These are phyloP conservation scores for Lactarius sanguifluus DNA, from an alignment of 768 basidiomycete species.

Conservation along the genomic window DNA sequence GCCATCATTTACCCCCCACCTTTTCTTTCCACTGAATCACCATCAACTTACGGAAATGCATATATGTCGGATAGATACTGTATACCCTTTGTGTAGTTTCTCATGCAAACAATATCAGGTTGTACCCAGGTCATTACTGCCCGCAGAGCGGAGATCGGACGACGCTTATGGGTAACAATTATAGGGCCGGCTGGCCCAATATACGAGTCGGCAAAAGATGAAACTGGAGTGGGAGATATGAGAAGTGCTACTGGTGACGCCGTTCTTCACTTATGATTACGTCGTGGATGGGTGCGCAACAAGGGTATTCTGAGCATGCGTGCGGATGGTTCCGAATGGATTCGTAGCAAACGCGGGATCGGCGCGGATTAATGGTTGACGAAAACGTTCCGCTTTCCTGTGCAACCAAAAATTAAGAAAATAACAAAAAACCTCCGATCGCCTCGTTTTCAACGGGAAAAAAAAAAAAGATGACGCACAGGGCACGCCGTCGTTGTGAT, in stretches of 20 bases:
- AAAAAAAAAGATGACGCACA: conserved; percentile 49
- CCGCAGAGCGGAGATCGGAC: neutral
- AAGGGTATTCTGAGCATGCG: conserved; percentile 76
- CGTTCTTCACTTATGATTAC: conserved; percentile 2
- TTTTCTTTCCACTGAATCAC: conserved; percentile 11
- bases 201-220: neutral
- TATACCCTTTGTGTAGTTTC: conserved; percentile 27
- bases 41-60: conserved; percentile 21
- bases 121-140: conserved; percentile 6
- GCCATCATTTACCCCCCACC: conserved; percentile 27
- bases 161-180: neutral
- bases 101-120: conserved; percentile 9
- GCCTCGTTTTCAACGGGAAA: conserved; percentile 2
- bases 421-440: conserved; percentile 7
- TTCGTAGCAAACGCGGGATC: conserved; percentile 64
- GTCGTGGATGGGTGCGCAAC: conserved; percentile 45
- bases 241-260: neutral
- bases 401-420: conserved; percentile 16
- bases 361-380: conserved; percentile 67
- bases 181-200: neutral
- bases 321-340: conserved; percentile 77
- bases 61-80: conserved; percentile 20
- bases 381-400: conserved; percentile 65
- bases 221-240: conserved; percentile 7
- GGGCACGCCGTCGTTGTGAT: conserved; percentile 60